These are phyloP conservation scores for Clarkia xantiana DNA, from an alignment of 345 rosid species.

Conservation along the genomic window DNA sequence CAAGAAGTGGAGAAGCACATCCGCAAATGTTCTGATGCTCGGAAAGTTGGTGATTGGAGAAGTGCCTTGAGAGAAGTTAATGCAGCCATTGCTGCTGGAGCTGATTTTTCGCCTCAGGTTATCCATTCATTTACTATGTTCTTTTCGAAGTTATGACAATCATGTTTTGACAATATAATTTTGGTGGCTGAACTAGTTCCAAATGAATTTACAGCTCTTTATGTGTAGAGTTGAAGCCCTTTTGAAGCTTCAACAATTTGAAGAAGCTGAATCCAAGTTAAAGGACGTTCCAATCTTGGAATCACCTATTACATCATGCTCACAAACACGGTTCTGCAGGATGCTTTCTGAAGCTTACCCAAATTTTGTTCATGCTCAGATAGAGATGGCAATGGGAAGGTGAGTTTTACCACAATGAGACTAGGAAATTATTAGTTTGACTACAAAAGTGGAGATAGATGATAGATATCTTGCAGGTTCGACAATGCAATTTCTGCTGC, in stretches of 20 bases:
- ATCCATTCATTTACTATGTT: slow-evolving; percentile 1
- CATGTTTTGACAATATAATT: neutral
- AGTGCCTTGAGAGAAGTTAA: slow-evolving; percentile 47
- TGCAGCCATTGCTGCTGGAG: slow-evolving; percentile 72
- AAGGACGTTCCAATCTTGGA: slow-evolving; percentile 37
- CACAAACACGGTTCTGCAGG: slow-evolving; percentile 44
- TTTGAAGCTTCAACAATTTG: slow-evolving; percentile 67
- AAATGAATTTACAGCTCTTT: slow-evolving; percentile 57
- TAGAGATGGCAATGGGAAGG: slow-evolving; percentile 95
- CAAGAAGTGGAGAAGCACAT: slow-evolving; percentile 59
- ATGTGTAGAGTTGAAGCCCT: slow-evolving; percentile 96
- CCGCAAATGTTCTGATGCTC: slow-evolving; percentile 53
- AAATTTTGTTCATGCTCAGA: slow-evolving; percentile 56
- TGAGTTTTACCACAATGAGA: slow-evolving; percentile 19
- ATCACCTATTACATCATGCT: slow-evolving; percentile 20
- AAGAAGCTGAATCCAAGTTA: slow-evolving; percentile 52
- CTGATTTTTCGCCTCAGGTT: slow-evolving; percentile 82
- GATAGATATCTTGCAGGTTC: slow-evolving; percentile 70
- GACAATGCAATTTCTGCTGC: slow-evolving; percentile 67
- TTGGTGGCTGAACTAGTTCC: slow-evolving; percentile 5
- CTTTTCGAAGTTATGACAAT: neutral
- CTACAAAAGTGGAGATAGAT: slow-evolving; percentile 19
- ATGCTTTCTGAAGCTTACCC: slow-evolving; percentile 73
- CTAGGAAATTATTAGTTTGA: slow-evolving; percentile 5
- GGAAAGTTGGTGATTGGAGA: slow-evolving; percentile 66